These are phyloP conservation scores for Microcyclospora tardicrescens DNA, from an alignment of 2,329 filamentous ascomycete genomes.

Conservation along the genomic window DNA sequence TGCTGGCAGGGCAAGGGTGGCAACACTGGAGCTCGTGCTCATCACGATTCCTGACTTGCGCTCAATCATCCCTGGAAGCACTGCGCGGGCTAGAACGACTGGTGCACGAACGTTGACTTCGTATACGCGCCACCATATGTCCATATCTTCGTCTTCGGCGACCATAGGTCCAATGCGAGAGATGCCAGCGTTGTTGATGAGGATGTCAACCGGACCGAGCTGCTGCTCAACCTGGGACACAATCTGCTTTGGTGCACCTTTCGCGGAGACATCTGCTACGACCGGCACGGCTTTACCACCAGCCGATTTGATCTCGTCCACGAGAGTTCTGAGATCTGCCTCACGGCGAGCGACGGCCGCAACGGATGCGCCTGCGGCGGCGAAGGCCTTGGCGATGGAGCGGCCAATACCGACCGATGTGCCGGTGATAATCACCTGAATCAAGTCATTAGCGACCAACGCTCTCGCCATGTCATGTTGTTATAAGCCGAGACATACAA, in stretches of 20 bases:
- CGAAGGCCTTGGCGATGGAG: conserved; percentile 8
- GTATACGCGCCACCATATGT: conserved; percentile 15
- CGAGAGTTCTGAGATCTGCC: conserved; percentile 7
- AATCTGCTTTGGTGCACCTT: conserved; percentile 7
- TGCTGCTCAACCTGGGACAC: conserved; percentile 6
- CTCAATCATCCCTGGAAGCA: no score
- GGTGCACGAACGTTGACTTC: conserved; percentile 15
- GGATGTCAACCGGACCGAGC: conserved; percentile 10
- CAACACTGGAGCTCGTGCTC: no score
- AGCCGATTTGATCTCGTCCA: conserved; percentile 9
- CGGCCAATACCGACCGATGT: conserved; percentile 13
- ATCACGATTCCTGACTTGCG: no score
- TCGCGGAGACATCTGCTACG: conserved; percentile 7
- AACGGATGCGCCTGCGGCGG: conserved; percentile 9
- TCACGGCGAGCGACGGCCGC: conserved; percentile 13
- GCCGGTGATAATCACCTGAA: conserved; percentile 15
- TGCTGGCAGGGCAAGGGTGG: conserved; percentile 10
- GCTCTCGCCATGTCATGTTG: neutral
- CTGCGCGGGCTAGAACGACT: conserved; percentile 11
- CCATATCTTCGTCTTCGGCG: conserved; percentile 7
- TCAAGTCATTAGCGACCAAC: neutral
- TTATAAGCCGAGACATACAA: no score
- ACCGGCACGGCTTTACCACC: conserved; percentile 9
- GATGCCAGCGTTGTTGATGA: conserved; percentile 11
- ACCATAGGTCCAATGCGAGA: conserved; percentile 6